Evolutionary conservation across 106 monocot species (phyloP), one percentile per base, ranked within the genome.

Genomic region (Narthecium ossifragum): DNA sequence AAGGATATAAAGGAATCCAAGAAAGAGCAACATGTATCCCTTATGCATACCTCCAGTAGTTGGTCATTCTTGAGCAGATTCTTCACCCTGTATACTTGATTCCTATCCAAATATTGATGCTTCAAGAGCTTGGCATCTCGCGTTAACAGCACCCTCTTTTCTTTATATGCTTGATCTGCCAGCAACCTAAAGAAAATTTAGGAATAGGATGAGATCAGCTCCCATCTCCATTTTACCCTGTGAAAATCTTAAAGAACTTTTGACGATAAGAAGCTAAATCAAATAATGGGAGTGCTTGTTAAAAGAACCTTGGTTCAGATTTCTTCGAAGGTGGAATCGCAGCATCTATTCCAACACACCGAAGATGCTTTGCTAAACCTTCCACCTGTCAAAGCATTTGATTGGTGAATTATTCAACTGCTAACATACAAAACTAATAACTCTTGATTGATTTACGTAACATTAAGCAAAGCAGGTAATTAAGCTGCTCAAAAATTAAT

Each of bases 301-400:
- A 25, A 41, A 27, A 34, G 28, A 46, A 91, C 98, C 98, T 91
- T 66, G 87, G 77, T 56, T 85, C 91, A 68, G 98, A 87, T 49
- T 88, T 99, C 54, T 68, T 91, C 25, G 28, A 61, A 30, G 72
- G 82, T 51, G 98, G 81, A 61, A 77, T 62, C 45, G 91, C 91
- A 66, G 98, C 91, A 82, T 99, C 91, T 67, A 99, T 84, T 25
- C 91, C 98, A 73, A 99, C 91, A 88, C 98, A 91, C n/a, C 91
- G 71, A 51, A 99, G 76, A 70, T 91, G 81, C 32, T 84, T 81
- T 26, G 91, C 98, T 50, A 99, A 61, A 26, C 98, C 98, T 81
- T 99, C 91, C 12, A 99, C 78, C 98, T 99, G 70, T 20, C 28
- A 2, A 41, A 43, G 26, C 17, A 53, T 13, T 30, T 23, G 54